Base-by-base conservation (phyloP, 2,329 filamentous ascomycete species). In the Fusarium sterilihyphosum region DNA sequence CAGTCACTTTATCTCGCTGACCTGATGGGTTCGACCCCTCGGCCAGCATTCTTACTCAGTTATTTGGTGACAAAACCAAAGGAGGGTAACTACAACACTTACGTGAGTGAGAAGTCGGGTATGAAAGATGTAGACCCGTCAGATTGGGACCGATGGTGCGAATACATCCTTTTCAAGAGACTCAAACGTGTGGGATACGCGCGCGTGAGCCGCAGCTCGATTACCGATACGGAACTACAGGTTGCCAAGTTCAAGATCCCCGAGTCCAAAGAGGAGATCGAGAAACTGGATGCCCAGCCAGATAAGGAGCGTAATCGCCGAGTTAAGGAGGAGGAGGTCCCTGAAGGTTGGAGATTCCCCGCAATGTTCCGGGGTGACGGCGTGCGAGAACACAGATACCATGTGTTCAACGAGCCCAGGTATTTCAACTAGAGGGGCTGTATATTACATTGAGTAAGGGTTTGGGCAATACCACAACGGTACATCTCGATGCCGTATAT, bases 101-200 rank as follows among this genome's bases (percentile, higher is more conserved):
- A 97, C 78, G 96, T 98, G 31, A 94, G 94, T 65, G 89, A 94
- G 61, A 86, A 86, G 66, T 97, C 93, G 67, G 94, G 95, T 16
- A 99, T 99, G 96, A 92, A 94, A 79, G 96, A 99, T 80, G 96
- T 99, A 57, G 96, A 99, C 80, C 90, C 92, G 0, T 92, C 88
- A 7, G 96, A 99, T 82, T 98, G 95, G 95, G 96, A 99, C 82
- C 88, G 96, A 63, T 99, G 96, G 96, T 99, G 96, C 86, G 96
- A 99, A 86, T 99, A 99, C 83, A 98, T 99, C 75, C 86, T 99
- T 33, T 99, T 94, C 88, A 98, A 98, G 87, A 92, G 92, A 18
- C 84, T 99, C 71, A 92, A 92, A 83, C 89, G 96, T 71, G 92
- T 93, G 1, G 96, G 94, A 3, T 99, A 99, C 81, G 96, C 96